Evolutionary conservation across 805 yeast genomes (phyloP), one percentile per base, ranked within the genome.

Genomic region (Candida arabinofermentans): DNA sequence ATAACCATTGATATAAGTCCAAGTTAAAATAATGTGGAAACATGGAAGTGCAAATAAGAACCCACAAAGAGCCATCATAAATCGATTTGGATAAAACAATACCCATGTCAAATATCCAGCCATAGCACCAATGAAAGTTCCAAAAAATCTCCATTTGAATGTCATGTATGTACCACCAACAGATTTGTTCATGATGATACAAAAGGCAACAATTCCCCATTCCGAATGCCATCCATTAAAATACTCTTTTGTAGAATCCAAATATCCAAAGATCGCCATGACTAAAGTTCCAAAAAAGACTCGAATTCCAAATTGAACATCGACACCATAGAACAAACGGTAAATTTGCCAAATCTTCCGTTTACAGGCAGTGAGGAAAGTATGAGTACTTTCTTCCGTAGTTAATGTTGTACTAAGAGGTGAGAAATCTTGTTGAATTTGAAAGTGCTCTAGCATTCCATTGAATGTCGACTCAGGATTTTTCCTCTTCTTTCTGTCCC

Each of bases 101-200:
- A 58, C 56, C 91, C 91, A 86, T 2, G 75, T 68, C 6, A 67
- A 9, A 49, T 70, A 79, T 0, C 95, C 95, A 5, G 67, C 51
- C 9, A 68, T 46, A 1, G 90, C 85, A 0, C 96, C 96, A 6
- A 83, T 39, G 43, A 79, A 75, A 0, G 95, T 87, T 0, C 96
- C 96, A 21, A 81, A 46, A 41, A 86, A 69, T 52, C 86, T 66
- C 84, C 85, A 81, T 50, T 80, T 79, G 4, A 79, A 81, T 0
- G 93, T 83, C 79, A 81, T 77, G 9, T 86, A 75, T 0, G 95
- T 87, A 0, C 95, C 95, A 8, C 96, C 96, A 5, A 86, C 65
- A 1, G 90, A 82, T 53, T 85, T 85, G 51, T 83, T 84, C 91
- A 86, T 86, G 67, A 86, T 84, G 41, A 86, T 82, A 51, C 86